Conservation (phyloP, 2,329 filamentous ascomycete genomes). For the Penicillium janthinellum region DNA sequence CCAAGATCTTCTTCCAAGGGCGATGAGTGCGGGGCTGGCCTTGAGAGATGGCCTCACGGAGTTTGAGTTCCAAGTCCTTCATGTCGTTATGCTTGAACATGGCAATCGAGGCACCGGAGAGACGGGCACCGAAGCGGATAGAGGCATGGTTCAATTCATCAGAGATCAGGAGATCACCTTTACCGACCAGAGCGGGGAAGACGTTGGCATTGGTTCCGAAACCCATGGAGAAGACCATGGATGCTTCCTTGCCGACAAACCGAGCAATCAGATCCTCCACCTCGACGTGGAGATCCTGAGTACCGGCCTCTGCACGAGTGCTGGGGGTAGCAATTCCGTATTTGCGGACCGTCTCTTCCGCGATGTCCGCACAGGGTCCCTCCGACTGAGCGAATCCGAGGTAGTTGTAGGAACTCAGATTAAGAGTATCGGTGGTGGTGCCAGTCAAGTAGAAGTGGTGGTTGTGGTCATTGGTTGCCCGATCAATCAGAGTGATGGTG, state of each 20-base stretch:
- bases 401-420: constrained; percentile 99
- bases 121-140: constrained; percentile 89
- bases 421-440: constrained; percentile 89
- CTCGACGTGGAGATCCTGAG: constrained; percentile 81
- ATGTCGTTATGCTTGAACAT: constrained; percentile 99
- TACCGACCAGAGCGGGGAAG: constrained; percentile 88
- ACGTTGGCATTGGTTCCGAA: constrained; percentile 94
- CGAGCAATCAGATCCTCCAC: constrained; percentile 86
- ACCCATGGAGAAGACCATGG: constrained; percentile 99
- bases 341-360: constrained; percentile 80
- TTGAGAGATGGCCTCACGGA: constrained; percentile 92
- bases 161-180: constrained; percentile 91
- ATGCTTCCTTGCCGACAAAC: constrained; percentile 90
- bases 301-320: constrained; percentile 80
- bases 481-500: constrained; percentile 89
- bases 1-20: constrained; percentile 98
- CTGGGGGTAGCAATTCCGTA: constrained; percentile 84
- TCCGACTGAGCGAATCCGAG: constrained; percentile 97
- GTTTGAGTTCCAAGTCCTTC: constrained; percentile 76
- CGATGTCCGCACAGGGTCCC: constrained; percentile 90
- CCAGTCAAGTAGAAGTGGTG: constrained; percentile 85
- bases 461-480: constrained; percentile 89
- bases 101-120: constrained; percentile 90
- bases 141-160: constrained; percentile 98
- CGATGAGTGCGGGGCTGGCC: constrained; percentile 97